These are phyloP conservation scores for Epichloe elymi DNA, from an alignment of 2,329 filamentous ascomycete genomes.

Conservation along the genomic window DNA sequence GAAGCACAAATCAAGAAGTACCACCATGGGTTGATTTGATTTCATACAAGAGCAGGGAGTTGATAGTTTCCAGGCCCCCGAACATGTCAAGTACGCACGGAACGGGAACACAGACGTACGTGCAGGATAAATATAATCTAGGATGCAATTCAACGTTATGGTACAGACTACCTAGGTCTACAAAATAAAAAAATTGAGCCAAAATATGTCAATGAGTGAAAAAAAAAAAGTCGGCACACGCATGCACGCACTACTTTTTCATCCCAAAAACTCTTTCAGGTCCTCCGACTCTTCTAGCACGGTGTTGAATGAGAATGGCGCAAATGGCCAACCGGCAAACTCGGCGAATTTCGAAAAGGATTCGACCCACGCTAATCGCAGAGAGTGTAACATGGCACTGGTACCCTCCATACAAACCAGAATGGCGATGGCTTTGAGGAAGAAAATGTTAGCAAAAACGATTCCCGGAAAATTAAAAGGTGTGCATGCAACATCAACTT, in stretches of 20 bases:
- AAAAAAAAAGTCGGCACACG: not conserved
- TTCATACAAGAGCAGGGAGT: no score
- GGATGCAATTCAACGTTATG: constrained; percentile 10
- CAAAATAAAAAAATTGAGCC: constrained; percentile 12
- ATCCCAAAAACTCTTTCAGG: constrained; percentile 42
- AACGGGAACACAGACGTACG: not conserved
- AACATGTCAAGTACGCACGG: not conserved
- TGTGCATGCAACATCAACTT: constrained; percentile 12
- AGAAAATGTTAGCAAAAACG: constrained; percentile 12
- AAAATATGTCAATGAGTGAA: not conserved
- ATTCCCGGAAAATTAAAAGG: not conserved
- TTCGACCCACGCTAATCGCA: constrained; percentile 91
- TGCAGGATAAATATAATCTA: constrained; percentile 4
- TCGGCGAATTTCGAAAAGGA: constrained; percentile 97
- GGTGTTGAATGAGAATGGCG: constrained; percentile 76
- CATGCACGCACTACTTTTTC: constrained; percentile 3
- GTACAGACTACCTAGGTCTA: constrained; percentile 21
- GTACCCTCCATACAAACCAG: constrained; percentile 94
- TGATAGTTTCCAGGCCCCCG: no score
- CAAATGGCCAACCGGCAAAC: constrained; percentile 75
- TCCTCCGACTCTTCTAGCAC: constrained; percentile 72
- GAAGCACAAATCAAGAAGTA: not conserved
- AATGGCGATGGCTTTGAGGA: constrained; percentile 35
- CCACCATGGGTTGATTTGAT: no score
- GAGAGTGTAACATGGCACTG: constrained; percentile 85